Evolutionary conservation across 306 rosid genomes (phyloP), one percentile per base, ranked within the genome.

Genomic region (Quercus berberidifolia): DNA sequence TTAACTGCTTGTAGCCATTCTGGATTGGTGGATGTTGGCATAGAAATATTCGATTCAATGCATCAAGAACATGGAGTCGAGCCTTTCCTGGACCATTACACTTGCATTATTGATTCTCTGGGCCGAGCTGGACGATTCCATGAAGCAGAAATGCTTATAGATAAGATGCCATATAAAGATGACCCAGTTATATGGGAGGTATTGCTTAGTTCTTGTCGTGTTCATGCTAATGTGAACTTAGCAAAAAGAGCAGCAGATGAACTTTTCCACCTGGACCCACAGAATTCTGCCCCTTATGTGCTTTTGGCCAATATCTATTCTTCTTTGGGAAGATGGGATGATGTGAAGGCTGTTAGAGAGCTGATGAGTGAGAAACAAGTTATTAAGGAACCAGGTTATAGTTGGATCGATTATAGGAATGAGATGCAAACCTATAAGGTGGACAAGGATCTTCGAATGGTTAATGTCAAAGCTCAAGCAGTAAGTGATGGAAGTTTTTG

Each of bases 131-230:
- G 91, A 62, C 86, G 87, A 70, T 92, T 92, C 74, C 68, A 82
- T 20, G 97, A 88, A 86, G 93, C 81, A 58, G 96, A 92, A 80
- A 80, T 69, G 46, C 81, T 92, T 76, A 64, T 92, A 56, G 91
- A 90, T 55, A 80, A 80, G 31, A 88, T 86, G 90, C 91, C 96
- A 17, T 85, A 82, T 81, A 86, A 89, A 78, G 90, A 90, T 79
- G 97, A 90, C 78, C 87, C 97, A 15, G 76, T 92, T 71, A 81
- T 92, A n/a, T 92, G 97, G 97, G 92, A 92, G 76, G 93, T 92
- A 73, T 91, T 92, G 77, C 89, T 92, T 41, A 92, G 96, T 76
- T 89, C 93, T 71, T 90, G 96, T 69, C 87, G 97, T 38, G 74
- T 88, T 71, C 92, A 92, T 82, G 84, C 79, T 70, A 88, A 90